Base-by-base conservation (phyloP, 805 yeast species). In the Ogataea philodendri region DNA sequence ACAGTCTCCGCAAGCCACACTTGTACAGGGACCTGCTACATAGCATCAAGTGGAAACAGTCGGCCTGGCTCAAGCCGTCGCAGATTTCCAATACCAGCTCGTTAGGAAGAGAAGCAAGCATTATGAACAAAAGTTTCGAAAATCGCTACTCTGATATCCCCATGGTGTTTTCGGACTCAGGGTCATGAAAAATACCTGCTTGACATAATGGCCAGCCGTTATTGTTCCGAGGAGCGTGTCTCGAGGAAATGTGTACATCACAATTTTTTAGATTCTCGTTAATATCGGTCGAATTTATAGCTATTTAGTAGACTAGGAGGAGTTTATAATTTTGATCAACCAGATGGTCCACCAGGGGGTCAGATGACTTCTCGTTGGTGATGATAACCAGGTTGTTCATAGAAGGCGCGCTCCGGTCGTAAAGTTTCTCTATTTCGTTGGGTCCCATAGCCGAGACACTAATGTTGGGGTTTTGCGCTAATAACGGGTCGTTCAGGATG, bases 51-150 rank as follows among this genome's bases (percentile, higher is more conserved):
- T 52, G 59, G 37, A 44, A 52, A 21, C 57, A 49, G 28, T 55
- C 60, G 3, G 49, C 22, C 30, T 57, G 60, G 2, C 42, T 24
- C 15, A 57, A 33, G 16, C 41, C 7, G 3, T 44, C 42, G 13
- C 46, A 37, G 8, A 57, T 41, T 17, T 35, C 28, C 7, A 33
- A 8, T 15, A 45, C 45, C 3, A 57, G 15, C 39, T 57, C 62
- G 5, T 23, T 11, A 4, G 62, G 62, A 8, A 57, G 32, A 5
- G n/a, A n/a, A 6, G 49, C 49, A 5, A 57, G 14, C 62, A 57
- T 57, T 3, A 3, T 14, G 5, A 6, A 15, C 5, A 5, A 9
- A 16, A 7, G 9, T 7, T 10, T 6, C 7, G 20, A 8, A 15
- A 18, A 11, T 20, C 24, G 8, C 8, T 11, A 11, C 5, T 5